These are phyloP conservation scores for Sporothrix pseudoabietina DNA, from an alignment of 2,329 filamentous ascomycete genomes.

Conservation along the genomic window DNA sequence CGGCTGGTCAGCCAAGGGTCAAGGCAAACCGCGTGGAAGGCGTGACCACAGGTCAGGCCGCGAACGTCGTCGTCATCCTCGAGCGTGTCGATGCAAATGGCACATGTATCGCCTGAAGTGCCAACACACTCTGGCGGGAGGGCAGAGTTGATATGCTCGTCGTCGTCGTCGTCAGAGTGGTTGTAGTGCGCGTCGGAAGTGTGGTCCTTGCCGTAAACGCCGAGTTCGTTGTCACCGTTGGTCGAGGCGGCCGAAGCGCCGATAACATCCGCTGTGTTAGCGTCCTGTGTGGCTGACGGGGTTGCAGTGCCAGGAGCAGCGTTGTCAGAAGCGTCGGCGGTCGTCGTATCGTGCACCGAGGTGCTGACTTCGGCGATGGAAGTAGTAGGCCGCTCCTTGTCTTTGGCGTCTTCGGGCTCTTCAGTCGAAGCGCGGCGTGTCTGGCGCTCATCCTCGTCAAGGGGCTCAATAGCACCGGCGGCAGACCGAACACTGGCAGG, in stretches of 20 bases:
- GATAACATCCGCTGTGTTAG: not conserved
- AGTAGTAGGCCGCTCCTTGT: slow-evolving; percentile 19
- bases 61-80: slow-evolving; percentile 96
- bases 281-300: not conserved
- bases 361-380: slow-evolving; percentile 7
- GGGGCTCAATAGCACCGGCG: slow-evolving; percentile 50
- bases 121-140: slow-evolving; percentile 78
- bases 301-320: not conserved
- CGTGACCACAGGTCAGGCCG: slow-evolving; percentile 93
- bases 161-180: slow-evolving; percentile 56
- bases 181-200: slow-evolving; percentile 44
- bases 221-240: slow-evolving; percentile 30
- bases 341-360: not conserved
- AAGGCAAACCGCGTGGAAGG: slow-evolving; percentile 93
- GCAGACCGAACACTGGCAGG: slow-evolving; percentile 72
- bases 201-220: slow-evolving; percentile 36
- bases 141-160: slow-evolving; percentile 77
- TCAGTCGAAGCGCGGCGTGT: slow-evolving; percentile 50
- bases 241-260: slow-evolving; percentile 22
- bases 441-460: slow-evolving; percentile 44
- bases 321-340: not conserved
- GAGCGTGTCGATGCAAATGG: slow-evolving; percentile 91
- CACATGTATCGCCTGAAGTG: slow-evolving; percentile 87
- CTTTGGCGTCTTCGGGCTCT: slow-evolving; percentile 36
- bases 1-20: slow-evolving; percentile 96